Conservation (phyloP, 2,329 filamentous ascomycete genomes). For the Diaporthe sp. region DNA sequence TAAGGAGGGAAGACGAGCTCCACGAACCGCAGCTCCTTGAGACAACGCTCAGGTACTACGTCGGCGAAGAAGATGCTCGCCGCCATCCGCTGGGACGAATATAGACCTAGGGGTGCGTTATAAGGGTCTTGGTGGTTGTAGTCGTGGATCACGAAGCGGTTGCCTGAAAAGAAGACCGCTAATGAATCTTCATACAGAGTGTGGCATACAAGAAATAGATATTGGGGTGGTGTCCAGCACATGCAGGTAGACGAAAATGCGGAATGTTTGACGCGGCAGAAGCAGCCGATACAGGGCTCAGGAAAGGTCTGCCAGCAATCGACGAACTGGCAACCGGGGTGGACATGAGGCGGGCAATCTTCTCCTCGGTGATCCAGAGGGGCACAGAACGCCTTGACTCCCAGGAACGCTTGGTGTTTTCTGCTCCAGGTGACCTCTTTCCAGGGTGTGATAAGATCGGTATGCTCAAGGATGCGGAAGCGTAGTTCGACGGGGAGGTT, state of each 20-base stretch:
- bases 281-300: no score
- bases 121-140: neutral
- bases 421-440: slow-evolving; percentile 38
- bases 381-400: neutral
- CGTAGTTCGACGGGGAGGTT: slow-evolving; percentile 38
- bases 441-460: slow-evolving; percentile 39
- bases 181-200: slow-evolving; percentile 36
- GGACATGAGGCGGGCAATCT: neutral
- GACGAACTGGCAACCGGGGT: neutral
- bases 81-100: neutral
- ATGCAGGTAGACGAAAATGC: slow-evolving; percentile 31
- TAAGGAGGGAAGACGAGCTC: neutral
- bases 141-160: slow-evolving; percentile 23
- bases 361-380: neutral
- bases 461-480: slow-evolving; percentile 37
- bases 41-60: neutral
- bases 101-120: neutral
- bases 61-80: neutral
- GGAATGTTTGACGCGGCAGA: slow-evolving; percentile 34
- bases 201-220: slow-evolving; percentile 37
- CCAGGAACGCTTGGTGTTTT: neutral
- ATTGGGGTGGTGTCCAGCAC: slow-evolving; percentile 36
- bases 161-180: slow-evolving; percentile 32
- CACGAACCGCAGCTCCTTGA: neutral
- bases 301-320: neutral